Evolutionary conservation across 495 filamentous ascomycete genomes (phyloP).

Genomic region (Rusavskia elegans): DNA sequence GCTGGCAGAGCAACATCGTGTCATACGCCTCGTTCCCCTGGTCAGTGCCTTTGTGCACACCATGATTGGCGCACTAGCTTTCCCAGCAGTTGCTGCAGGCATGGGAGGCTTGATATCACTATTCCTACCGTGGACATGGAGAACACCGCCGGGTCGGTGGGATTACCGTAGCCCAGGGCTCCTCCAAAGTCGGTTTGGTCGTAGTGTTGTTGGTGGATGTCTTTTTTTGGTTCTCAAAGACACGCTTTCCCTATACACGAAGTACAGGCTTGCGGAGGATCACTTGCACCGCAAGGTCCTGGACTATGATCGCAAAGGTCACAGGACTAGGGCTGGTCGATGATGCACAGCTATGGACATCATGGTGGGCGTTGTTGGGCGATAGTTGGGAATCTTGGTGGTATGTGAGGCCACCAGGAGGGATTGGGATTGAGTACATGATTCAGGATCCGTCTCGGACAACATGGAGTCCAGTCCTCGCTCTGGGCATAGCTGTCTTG

Average conservation of each 20-base stretch:
- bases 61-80: conserved; percentile 45
- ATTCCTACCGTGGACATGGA: conserved; percentile 47
- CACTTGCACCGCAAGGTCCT: conserved; percentile 48
- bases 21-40: conserved; percentile 25
- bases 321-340: not conserved
- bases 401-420: too few relatives aligned
- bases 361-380: too few relatives aligned
- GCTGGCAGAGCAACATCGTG: not conserved
- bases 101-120: conserved; percentile 54
- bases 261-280: conserved; percentile 56
- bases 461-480: too few relatives aligned
- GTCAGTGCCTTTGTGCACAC: conserved; percentile 37
- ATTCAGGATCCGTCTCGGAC: too few relatives aligned
- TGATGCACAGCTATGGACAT: not conserved
- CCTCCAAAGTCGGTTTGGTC: conserved; percentile 60
- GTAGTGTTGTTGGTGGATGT: conserved; percentile 67
- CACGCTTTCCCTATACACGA: conserved; percentile 54
- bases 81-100: conserved; percentile 43
- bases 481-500: too few relatives aligned
- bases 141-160: conserved; percentile 23
- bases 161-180: conserved; percentile 33
- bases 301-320: conserved; percentile 40
- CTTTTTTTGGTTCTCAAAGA: conserved; percentile 67
- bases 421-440: too few relatives aligned
- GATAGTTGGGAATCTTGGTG: too few relatives aligned